Evolutionary conservation across 352 stramenopile genomes (phyloP), one percentile per base, ranked within the genome.

Genomic region (Phytophthora tubulina): DNA sequence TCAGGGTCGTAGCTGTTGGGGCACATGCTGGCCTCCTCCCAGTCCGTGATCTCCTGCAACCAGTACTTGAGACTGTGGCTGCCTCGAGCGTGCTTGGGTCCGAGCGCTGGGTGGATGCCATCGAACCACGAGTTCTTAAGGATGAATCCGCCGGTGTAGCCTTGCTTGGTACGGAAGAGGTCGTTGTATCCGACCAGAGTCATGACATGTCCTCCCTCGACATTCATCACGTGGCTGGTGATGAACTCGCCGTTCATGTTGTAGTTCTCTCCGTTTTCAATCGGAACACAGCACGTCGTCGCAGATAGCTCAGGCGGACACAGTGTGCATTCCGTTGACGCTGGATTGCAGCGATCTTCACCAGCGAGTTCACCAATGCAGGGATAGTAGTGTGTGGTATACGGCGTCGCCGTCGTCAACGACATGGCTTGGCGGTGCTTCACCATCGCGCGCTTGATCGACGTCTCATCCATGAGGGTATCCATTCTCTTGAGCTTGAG

Each of bases 71-170:
- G 69, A 75, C 80, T 88, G 67, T 93, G 85, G 44, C 83, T 91
- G 49, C 85, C 85, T 32, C 82, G 80, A 49, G 85, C 81, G 50
- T 90, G 85, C 59, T 50, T 82, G 3, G 85, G 83, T 27, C 85
- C 85, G 15, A 93, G 81, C 27, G 70, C 63, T 0, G 82, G 85
- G 63, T 89, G 78, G 30, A 89, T 84, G 35, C 84, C 80, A 45
- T 93, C 83, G 49, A 76, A 86, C 83, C 85, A 93, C 63, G 85
- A 93, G 76, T 93, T 93, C 75, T 93, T 93, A 39, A 93, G 75
- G 54, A 93, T 89, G 61, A 88, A 90, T 44, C 83, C 84, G 36
- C 83, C 85, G 0, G 80, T 90, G 66, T 77, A 88, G 61, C 85
- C 84, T 46, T 90, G 80, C 38, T 83, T 81, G 17, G 78, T 88